These are phyloP conservation scores for Warburgia ugandensis DNA, from an alignment of 164 flowering plant genomes.

Conservation along the genomic window DNA sequence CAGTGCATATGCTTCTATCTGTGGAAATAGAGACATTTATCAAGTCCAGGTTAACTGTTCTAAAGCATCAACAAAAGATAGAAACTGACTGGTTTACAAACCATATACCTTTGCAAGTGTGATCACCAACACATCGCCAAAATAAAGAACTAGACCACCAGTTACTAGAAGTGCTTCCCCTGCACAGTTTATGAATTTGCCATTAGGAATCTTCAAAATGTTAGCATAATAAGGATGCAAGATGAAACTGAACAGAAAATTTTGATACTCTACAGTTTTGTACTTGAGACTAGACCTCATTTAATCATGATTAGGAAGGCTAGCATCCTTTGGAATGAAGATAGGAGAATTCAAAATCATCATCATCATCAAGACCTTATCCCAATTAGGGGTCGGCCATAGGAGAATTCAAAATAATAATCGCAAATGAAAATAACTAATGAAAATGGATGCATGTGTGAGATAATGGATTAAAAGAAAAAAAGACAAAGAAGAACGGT, in stretches of 20 bases:
- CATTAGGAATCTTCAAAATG: neutral
- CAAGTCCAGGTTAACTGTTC: slow-evolving; percentile 1
- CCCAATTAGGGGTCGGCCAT: too few relatives aligned
- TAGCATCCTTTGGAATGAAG: neutral
- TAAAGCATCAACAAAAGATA: neutral
- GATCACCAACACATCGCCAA: slow-evolving; percentile 70
- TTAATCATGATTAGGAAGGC: neutral
- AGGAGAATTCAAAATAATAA: neutral
- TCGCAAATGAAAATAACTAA: neutral
- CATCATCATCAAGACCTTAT: too few relatives aligned
- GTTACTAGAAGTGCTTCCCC: slow-evolving; percentile 88
- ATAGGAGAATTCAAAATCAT: too few relatives aligned
- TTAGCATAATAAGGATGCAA: neutral
- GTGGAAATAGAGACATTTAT: slow-evolving; percentile 15
- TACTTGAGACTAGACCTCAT: neutral
- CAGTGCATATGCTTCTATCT: slow-evolving; percentile 32
- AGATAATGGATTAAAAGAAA: neutral
- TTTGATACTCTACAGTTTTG: neutral
- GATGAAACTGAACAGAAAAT: neutral
- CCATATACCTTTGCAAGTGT: slow-evolving; percentile 55
- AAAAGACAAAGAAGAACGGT: neutral
- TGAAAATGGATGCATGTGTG: neutral
- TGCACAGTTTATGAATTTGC: slow-evolving; percentile 7
- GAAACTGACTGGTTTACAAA: neutral
- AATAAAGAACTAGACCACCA: slow-evolving; percentile 64